phyloP scores from a whole-genome alignment of 305 asterid species.

The Solanum hybrid region DNA sequence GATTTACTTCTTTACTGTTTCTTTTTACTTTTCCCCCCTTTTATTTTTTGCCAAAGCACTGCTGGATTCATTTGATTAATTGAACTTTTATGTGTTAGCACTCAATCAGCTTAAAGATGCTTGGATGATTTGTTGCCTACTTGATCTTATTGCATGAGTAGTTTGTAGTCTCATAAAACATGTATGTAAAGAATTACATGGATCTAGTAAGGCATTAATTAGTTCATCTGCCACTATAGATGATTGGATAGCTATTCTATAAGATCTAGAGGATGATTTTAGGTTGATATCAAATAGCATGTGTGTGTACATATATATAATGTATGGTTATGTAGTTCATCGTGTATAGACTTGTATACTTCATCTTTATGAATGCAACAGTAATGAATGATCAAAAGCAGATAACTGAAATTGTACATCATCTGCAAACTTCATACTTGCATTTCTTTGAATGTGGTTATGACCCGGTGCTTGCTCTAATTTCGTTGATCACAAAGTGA shows the following conservation, averaged over 20 bases:
- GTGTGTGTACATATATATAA: not conserved
- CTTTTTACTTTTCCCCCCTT: not conserved
- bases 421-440: not conserved
- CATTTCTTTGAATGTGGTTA: not conserved
- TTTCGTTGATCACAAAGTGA: not conserved
- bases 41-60: not conserved
- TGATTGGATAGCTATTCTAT: not conserved
- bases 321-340: not conserved
- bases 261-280: not conserved
- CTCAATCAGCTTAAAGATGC: not conserved
- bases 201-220: not conserved
- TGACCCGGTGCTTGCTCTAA: not conserved
- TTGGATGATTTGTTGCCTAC: not conserved
- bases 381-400: not conserved
- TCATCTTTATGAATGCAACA: not conserved
- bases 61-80: not conserved
- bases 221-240: not conserved
- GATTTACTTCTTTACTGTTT: not conserved
- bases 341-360: not conserved
- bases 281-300: not conserved
- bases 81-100: not conserved
- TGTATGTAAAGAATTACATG: not conserved
- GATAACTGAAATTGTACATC: not conserved
- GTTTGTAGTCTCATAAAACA: not conserved
- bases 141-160: not conserved